Percentiles rank a stretch among this genome's conserved stretches.
Conservation (phyloP, 352 stramenopile species). For the Phytophthora sansomeana region DNA sequence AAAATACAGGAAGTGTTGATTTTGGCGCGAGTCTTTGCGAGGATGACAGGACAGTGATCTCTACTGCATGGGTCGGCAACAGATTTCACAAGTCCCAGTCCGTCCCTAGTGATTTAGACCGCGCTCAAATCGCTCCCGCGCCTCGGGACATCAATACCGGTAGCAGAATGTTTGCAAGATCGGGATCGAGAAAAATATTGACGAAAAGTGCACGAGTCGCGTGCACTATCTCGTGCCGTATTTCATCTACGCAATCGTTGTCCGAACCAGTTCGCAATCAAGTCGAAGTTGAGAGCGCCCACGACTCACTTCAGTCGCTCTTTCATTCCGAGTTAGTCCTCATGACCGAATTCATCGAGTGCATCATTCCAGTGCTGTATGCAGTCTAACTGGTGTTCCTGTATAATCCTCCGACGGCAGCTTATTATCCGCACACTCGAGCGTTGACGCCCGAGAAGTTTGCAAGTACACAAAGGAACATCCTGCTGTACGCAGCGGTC, state of each 20-base stretch:
- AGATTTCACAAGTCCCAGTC: neutral
- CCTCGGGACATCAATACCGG: no score
- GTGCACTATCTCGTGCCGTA: neutral
- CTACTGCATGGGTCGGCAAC: neutral
- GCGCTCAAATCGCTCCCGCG: neutral
- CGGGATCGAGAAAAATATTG: neutral
- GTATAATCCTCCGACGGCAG: conserved; percentile 33
- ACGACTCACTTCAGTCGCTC: conserved; percentile 34
- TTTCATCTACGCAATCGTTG: neutral
- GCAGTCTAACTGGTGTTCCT: conserved; percentile 31
- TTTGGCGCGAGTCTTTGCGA: no score
- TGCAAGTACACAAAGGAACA: conserved; percentile 6
- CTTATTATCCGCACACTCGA: conserved; percentile 27
- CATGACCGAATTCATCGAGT: conserved; percentile 50
- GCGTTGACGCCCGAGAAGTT: conserved; percentile 15
- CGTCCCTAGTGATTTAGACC: neutral
- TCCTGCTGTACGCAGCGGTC: conserved; percentile 32
- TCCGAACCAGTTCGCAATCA: neutral
- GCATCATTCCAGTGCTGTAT: conserved; percentile 41
- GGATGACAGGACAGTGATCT: no score
- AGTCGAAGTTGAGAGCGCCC: neutral
- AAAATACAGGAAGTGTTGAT: no score
- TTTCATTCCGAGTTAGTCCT: conserved; percentile 51
- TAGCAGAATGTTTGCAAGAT: neutral
- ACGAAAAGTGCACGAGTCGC: neutral